Base-by-base conservation (phyloP, 1,139 yeast species). In the Pichia sp. region DNA sequence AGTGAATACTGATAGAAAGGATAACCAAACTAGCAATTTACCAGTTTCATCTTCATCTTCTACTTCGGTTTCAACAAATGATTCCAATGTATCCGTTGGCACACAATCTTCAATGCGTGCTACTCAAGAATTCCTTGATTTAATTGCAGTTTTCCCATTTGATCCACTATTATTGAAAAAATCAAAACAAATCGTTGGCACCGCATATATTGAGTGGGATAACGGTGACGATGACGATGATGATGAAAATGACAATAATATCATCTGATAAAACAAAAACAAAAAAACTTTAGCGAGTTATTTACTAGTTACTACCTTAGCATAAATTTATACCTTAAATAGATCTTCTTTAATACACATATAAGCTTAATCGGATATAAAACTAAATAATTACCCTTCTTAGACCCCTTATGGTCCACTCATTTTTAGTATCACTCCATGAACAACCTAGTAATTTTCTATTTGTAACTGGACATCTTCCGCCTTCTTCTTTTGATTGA, bases 111-210 rank as follows among this genome's bases (percentile, higher is more conserved):
- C 50, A 23, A 45, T 54, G 38, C 52, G 54, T 42, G 64, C 60
- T 47, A 60, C 63, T 36, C 92, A 85, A 62, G 96, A 89, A 61
- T 88, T 87, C 62, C 77, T 86, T 56, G 95, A 88, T 62, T 70
- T 89, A 48, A 96, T 89, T 63, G 90, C 94, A 15, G 92, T 88
- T 64, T 92, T 92, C 67, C 98, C 98, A 13, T 92, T 87, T 64
- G 98, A 92, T 69, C 98, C 98, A 1, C 68, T 92, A 55, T 80
- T 85, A 45, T 73, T 92, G 54, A 85, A 83, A 42, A 67, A 67
- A 23, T 76, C 88, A 48, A 80, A 80, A 57, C 67, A 67, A 24
- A 70, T 81, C 37, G 68, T 83, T 52, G 68, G 72, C 29, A 76
- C 72, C 36, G 72, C 74, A 48, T 88, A 84, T 62, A 79, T 89